phyloP scores from a whole-genome alignment of 2,329 filamentous ascomycete species.

The Aspergillus nomiae region DNA sequence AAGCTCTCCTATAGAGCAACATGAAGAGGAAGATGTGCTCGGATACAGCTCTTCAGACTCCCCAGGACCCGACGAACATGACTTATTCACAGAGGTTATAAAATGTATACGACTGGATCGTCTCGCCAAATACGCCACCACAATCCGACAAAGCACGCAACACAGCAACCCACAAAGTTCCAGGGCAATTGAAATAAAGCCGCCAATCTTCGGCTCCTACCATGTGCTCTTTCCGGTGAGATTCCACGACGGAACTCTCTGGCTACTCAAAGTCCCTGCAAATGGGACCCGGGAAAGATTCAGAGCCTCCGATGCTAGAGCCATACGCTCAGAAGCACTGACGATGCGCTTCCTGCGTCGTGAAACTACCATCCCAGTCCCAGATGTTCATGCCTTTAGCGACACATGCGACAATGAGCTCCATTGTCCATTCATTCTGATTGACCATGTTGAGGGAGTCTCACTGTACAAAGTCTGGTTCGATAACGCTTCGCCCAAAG shows the following conservation, averaged over 20 bases:
- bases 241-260: background rate
- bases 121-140: background rate
- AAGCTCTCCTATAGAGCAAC: background rate
- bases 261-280: background rate
- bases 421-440: constrained; percentile 29
- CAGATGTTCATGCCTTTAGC: constrained; percentile 31
- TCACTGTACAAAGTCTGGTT: constrained; percentile 33
- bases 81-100: background rate
- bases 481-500: background rate
- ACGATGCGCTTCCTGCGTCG: constrained; percentile 32
- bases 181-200: background rate
- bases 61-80: background rate
- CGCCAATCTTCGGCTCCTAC: background rate
- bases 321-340: constrained; percentile 25
- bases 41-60: background rate
- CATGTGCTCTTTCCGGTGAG: background rate
- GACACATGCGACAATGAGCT: constrained; percentile 20
- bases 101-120: background rate
- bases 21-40: background rate
- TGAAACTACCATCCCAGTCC: constrained; percentile 33
- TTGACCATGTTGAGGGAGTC: constrained; percentile 26
- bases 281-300: background rate
- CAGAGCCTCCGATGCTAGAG: background rate
- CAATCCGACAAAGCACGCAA: background rate
- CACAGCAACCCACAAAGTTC: background rate